A percentile compares a stretch with the other conserved stretches of the same genome.
These are phyloP conservation scores for Colletotrichum destructivum DNA, from an alignment of 2,329 filamentous ascomycete species.

Conservation along the genomic window DNA sequence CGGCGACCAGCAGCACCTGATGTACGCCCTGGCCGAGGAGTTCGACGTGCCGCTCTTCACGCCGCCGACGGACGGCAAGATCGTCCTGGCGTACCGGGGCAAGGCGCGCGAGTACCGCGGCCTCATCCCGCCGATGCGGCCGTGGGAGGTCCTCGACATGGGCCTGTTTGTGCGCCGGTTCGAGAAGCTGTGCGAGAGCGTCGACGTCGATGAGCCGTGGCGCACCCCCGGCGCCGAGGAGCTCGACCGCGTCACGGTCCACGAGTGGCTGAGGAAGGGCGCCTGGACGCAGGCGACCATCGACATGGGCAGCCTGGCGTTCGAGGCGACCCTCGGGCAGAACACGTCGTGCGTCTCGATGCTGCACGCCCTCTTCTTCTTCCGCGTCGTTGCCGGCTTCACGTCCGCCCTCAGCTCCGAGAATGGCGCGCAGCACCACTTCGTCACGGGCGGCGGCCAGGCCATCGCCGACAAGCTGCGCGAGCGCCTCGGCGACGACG, in stretches of 20 bases:
- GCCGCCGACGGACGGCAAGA: conserved; percentile 30
- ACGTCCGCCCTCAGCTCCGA: conserved; percentile 17
- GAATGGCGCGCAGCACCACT: conserved; percentile 36
- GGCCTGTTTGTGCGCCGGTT: conserved; percentile 25
- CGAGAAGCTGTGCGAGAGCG: conserved; percentile 36
- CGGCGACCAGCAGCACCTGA: conserved; percentile 42
- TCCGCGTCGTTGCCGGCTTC: conserved; percentile 26
- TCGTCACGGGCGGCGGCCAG: conserved; percentile 36
- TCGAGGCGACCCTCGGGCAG: conserved; percentile 34
- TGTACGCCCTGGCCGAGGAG: conserved; percentile 38
- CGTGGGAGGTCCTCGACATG: conserved; percentile 37
- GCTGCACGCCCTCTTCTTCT: conserved; percentile 42
- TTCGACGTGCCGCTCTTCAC: conserved; percentile 22
- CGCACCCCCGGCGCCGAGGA: conserved; percentile 30
- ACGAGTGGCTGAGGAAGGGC: conserved; percentile 28
- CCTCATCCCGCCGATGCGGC: conserved; percentile 39
- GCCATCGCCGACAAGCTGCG: conserved; percentile 39
- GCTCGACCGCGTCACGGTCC: conserved; percentile 33
- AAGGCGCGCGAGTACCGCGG: conserved; percentile 36
- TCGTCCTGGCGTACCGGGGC: conserved; percentile 35
- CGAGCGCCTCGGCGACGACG: conserved; percentile 20
- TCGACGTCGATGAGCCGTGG: conserved; percentile 39
- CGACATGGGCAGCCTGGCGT: conserved; percentile 28
- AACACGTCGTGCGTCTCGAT: conserved; percentile 35
- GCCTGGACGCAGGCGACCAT: conserved; percentile 25